These are phyloP conservation scores for Camptophora hylomeconis DNA, from an alignment of 2,329 filamentous ascomycete genomes.

Conservation along the genomic window DNA sequence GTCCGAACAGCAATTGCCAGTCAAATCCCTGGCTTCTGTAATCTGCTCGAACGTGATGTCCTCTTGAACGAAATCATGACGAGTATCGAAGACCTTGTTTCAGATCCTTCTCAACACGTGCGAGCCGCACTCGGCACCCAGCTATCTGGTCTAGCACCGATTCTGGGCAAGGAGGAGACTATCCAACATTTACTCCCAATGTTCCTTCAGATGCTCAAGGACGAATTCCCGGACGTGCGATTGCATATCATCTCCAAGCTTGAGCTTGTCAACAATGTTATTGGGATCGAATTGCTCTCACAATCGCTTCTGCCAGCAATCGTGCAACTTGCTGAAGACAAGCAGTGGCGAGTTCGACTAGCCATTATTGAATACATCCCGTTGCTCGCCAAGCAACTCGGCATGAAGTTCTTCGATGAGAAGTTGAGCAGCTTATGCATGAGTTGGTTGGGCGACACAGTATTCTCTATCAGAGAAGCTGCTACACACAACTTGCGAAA, in stretches of 20 bases:
- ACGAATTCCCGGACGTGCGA: slow-evolving; percentile 94
- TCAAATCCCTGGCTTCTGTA: slow-evolving; percentile 95
- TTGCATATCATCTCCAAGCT: slow-evolving; percentile 99
- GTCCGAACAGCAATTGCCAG: slow-evolving; percentile 93
- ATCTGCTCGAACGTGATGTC: slow-evolving; percentile 70
- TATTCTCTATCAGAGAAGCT: slow-evolving; percentile 96
- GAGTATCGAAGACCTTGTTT: slow-evolving; percentile 88
- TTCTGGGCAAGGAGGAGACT: slow-evolving; percentile 97
- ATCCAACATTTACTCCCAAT: slow-evolving; percentile 94
- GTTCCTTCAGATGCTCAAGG: slow-evolving; percentile 99
- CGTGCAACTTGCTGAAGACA: slow-evolving; percentile 93
- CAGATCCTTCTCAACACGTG: slow-evolving; percentile 92
- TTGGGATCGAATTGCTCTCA: slow-evolving; percentile 91
- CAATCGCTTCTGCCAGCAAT: slow-evolving; percentile 95
- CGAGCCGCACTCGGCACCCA: slow-evolving; percentile 89
- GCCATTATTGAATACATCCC: slow-evolving; percentile 99
- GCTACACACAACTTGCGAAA: slow-evolving; percentile 97
- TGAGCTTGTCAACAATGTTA: slow-evolving; percentile 95
- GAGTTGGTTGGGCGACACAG: slow-evolving; percentile 95
- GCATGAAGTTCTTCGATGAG: slow-evolving; percentile 96
- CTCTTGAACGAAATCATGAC: slow-evolving; percentile 95
- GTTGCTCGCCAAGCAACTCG: slow-evolving; percentile 84
- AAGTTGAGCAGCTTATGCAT: slow-evolving; percentile 92
- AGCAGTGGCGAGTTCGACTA: slow-evolving; percentile 85
- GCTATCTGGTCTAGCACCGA: slow-evolving; percentile 91